Conservation (phyloP, 2,329 filamentous ascomycete genomes). For the Aspergillus tamarii region DNA sequence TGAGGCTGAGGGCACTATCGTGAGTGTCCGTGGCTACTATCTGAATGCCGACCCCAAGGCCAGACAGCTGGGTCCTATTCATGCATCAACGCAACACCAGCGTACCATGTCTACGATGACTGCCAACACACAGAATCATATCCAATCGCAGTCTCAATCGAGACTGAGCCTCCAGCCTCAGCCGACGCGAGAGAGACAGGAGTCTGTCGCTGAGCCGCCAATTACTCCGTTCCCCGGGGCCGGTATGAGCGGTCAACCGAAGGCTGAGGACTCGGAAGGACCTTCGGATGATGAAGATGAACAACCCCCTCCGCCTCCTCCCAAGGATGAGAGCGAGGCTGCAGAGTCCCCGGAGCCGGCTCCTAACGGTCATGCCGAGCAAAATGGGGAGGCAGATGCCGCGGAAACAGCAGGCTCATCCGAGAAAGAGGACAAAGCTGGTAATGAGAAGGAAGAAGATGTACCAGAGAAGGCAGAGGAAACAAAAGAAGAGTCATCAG, state of each 20-base stretch:
- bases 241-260: constrained; percentile 32
- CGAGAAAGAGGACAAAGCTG: constrained; percentile 12
- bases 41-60: constrained; percentile 78
- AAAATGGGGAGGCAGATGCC: constrained; percentile 3
- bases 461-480: constrained; percentile 20
- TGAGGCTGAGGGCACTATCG: constrained; percentile 86
- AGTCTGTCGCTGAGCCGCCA: constrained; percentile 31
- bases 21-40: constrained; percentile 95
- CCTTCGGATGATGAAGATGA: constrained; percentile 30
- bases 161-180: constrained; percentile 29
- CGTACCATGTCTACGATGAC: constrained; percentile 37
- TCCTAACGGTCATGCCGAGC: constrained; percentile 23
- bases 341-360: constrained; percentile 23
- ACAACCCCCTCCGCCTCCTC: constrained; percentile 30
- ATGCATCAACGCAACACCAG: constrained; percentile 37
- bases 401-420: neutral
- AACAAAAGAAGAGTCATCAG: constrained; percentile 24
- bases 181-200: constrained; percentile 25
- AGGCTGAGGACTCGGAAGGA: constrained; percentile 31
- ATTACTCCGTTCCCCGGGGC: constrained; percentile 40
- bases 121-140: constrained; percentile 24
- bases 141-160: constrained; percentile 20
- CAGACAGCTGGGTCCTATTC: constrained; percentile 52
- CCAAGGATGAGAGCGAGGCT: constrained; percentile 21
- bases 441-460: constrained; percentile 19